Evolutionary conservation across 225 moss, liverwort and hornwort species (phyloP).

Genomic region (Pseudisothecium myosuroides): DNA sequence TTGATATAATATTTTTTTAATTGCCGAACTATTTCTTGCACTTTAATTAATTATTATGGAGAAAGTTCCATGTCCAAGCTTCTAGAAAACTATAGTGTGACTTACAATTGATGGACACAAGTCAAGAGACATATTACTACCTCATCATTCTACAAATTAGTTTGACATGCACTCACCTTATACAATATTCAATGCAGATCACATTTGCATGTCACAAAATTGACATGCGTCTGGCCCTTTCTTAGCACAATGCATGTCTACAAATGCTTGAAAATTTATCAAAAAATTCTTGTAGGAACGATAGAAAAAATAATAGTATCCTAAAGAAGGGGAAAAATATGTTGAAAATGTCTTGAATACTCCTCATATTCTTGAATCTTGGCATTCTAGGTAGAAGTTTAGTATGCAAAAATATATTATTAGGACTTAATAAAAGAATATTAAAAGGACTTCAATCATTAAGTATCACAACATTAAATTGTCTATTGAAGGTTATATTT

Average conservation of each 20-base stretch:
- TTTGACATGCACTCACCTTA: not conserved
- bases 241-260: accelerated
- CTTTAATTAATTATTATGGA: no score
- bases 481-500: not conserved
- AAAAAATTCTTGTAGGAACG: not conserved
- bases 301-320: not conserved
- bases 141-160: not conserved
- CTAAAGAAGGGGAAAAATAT: not conserved
- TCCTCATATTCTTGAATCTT: not conserved
- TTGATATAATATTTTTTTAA: no score
- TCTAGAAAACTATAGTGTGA: not conserved
- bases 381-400: not conserved
- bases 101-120: not conserved
- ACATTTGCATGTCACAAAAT: not conserved
- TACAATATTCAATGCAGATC: not conserved
- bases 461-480: not conserved
- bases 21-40: no score
- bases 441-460: not conserved
- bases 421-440: not conserved
- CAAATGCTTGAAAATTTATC: not conserved
- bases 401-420: not conserved
- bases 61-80: no score
- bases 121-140: not conserved
- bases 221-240: not conserved
- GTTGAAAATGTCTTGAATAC: not conserved